Evolutionary conservation across 805 yeast genomes (phyloP), one percentile per base, ranked within the genome.

Genomic region (Candida parachauliodes): DNA sequence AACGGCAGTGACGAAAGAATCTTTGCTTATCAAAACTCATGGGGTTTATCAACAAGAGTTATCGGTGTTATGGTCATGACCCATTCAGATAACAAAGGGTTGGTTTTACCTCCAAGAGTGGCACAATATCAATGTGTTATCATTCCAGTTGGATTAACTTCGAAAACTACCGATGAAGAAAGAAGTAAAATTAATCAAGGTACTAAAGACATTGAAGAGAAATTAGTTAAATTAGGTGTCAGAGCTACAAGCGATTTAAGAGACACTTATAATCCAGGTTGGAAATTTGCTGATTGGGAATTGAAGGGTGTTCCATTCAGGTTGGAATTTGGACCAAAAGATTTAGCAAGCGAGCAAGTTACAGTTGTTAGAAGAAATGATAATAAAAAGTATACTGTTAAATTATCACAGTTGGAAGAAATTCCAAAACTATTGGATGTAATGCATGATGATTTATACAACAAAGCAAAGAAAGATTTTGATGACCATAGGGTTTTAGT

Each of bases 21-120:
- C 35, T 79, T 71, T 52, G 96, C 93, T 23, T 88, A 81, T 79
- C 99, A 93, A 72, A 93, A 94, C 74, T 89, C 97, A 9, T 93
- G 99, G 99, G 99, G 99, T 69, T 72, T 93, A 52, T 89, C 97
- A 34, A 93, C 99, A 42, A 87, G 99, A 70, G 93, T 85, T 48
- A 89, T 93, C 60, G 99, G 99, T 76, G 99, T 94, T 51, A 93
- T 93, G 98, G 88, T 88, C 43, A 93, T 93, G 99, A 79, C 88
- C 42, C 99, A 93, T 64, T 88, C 97, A 25, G 99, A 93, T 67
- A 89, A 94, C 76, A 91, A 88, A 73, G 99, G 99, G 64, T 74
- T 93, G 52, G 98, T 93, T 33, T 75, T 94, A 52, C 99, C 99
- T 45, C 99, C 99, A 55, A 77, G 96, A 57, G 97, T 91, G 20